Evolutionary conservation across 2,329 filamentous ascomycete species (phyloP), one percentile per base, ranked within the genome.

Genomic region (Chrysoporthe deuterocubensis): DNA sequence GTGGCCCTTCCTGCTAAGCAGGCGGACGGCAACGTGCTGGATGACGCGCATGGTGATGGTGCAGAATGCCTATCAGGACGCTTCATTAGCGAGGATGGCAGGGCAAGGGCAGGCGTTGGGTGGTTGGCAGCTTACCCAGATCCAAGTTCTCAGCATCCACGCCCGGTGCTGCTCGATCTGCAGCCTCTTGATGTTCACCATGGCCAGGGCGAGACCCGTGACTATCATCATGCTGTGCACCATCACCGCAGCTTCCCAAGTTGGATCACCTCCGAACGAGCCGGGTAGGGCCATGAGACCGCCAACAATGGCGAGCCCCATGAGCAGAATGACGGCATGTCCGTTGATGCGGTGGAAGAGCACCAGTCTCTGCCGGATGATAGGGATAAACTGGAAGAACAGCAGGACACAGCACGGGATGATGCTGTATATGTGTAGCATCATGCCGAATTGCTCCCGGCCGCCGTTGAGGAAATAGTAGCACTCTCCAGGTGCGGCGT

Each of bases 151-250:
- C 42, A 90, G 72, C 87, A 90, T 90, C 87, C 87, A 90, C 2
- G 85, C 85, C 1, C 88, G 81, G 69, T 90, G 88, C 72, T 89
- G 83, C 43, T 89, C 86, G 61, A 91, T 86, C 72, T 89, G 87
- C 1, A 89, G 75, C 2, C 80, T 77, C 74, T 86, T 89, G 74
- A 90, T 83, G 70, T 89, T 89, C 73, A 84, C 78, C 43, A 82
- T 83, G 1, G 86, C 84, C 56, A 89, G 68, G 0, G 73, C 69
- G 34, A 86, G 74, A 11, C 81, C 79, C 1, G 75, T 70, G 0
- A 83, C 74, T 1, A 85, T 85, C 9, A 81, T 73, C 42, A 86
- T 78, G 1, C 76, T 81, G 0, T 87, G 72, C 0, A 81, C 64
- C 0, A 82, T 82, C 0, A 83, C 74, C 1, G 73, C 80, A 0